Evolutionary conservation across 805 yeast genomes (phyloP), one percentile per base, ranked within the genome.

Genomic region (Barnettozyma californica): DNA sequence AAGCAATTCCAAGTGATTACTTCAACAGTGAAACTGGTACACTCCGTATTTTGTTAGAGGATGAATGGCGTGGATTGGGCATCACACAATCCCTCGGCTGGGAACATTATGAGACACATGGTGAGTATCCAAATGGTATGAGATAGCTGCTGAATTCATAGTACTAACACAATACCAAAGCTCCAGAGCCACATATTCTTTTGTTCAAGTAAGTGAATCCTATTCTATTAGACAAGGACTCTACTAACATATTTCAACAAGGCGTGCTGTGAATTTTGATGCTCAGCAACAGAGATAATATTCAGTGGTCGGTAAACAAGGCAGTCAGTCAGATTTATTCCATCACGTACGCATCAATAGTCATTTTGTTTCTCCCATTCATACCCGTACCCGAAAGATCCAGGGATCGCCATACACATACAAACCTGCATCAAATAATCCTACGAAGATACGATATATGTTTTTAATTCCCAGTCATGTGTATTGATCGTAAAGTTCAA

Each of bases 31-130:
- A 91, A 50, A 88, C 96, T 2, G 98, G 98, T 5, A 94, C 99
- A 0, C 74, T 94, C 58, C 81, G 96, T 56, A 88, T 94, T 40
- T 71, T 94, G 36, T 68, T 86, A 43, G 99, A 94, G 66, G 98
- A 94, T 57, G 99, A 94, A 68, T 94, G 99, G 99, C 77, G 99
- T 66, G 98, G 97, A 1, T 71, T 94, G 44, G 99, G 99, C 2
- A 90, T 94, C 60, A 94, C 98, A 7, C 99, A 94, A 67, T 87
- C 96, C 34, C 73, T 94, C 52, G 99, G 99, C 1, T 94, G 99
- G 99, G 94, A 78, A 47, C 99, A 94, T 67, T 94, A 92, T 63
- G 99, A 94, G 62, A 91, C 96, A 38, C 99, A 94, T 66, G 69
- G 69, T 66, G 51, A 14, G 68, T 58, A 21, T 7, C 16, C 33